These are phyloP conservation scores for Boletus pseudopeckii DNA, from an alignment of 768 basidiomycete genomes.

Conservation along the genomic window DNA sequence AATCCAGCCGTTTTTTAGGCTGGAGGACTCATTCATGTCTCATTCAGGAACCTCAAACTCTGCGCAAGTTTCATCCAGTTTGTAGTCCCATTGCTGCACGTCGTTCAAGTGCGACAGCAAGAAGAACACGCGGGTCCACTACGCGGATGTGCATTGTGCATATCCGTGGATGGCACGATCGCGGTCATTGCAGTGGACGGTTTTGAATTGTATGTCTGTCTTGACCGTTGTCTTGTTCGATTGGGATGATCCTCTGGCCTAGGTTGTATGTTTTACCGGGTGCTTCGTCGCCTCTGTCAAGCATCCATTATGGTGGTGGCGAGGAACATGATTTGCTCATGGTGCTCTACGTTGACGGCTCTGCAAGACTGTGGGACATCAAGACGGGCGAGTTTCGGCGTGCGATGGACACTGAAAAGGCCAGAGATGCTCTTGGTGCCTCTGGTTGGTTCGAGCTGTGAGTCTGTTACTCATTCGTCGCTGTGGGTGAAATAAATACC, in stretches of 20 bases:
- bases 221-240: not conserved
- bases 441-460: conserved; percentile 78
- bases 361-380: conserved; percentile 85
- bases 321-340: conserved; percentile 58
- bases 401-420: conserved; percentile 74
- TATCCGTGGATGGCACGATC: conserved; percentile 77
- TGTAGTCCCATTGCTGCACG: conserved; percentile 55
- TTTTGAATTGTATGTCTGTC: conserved; percentile 68
- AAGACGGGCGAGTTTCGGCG: conserved; percentile 81
- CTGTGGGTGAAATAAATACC: not conserved
- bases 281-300: conserved; percentile 59
- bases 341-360: conserved; percentile 69
- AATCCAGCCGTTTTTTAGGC: not conserved
- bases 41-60: conserved; percentile 55
- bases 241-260: not conserved
- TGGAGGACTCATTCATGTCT: not conserved
- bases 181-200: conserved; percentile 73
- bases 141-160: conserved; percentile 65
- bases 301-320: conserved; percentile 57
- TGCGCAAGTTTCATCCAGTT: conserved; percentile 75
- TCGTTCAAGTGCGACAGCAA: conserved; percentile 49
- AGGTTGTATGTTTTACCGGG: conserved; percentile 85
- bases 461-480: conserved; percentile 5
- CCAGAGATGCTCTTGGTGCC: conserved; percentile 65
- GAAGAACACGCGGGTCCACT: conserved; percentile 54